Conservation (phyloP, 1,139 yeast genomes). For the Saccharomyces hybrid region DNA sequence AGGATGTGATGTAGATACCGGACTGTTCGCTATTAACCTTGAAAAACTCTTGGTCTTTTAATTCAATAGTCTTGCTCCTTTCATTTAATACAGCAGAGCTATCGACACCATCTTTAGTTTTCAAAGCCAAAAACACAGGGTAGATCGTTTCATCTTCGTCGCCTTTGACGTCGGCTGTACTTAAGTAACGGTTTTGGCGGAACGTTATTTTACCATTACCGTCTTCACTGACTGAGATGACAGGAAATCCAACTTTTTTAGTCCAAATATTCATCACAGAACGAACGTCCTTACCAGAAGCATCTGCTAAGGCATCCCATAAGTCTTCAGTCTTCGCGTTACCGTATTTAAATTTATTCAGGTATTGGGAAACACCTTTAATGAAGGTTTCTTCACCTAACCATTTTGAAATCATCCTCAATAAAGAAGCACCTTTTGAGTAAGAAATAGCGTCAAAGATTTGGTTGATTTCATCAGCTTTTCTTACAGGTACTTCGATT, state of each 20-base stretch:
- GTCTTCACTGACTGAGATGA: conserved; percentile 52
- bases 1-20: conserved; percentile 78
- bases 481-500: conserved; percentile 73
- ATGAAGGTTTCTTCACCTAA: conserved; percentile 70
- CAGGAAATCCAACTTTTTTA: conserved; percentile 73
- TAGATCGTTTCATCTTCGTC: conserved; percentile 62
- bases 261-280: conserved; percentile 79
- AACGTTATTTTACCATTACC: conserved; percentile 40
- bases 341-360: conserved; percentile 61
- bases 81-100: conserved; percentile 50
- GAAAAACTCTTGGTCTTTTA: conserved; percentile 44
- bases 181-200: conserved; percentile 66
- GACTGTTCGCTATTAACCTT: conserved; percentile 78
- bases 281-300: conserved; percentile 66
- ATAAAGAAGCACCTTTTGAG: conserved; percentile 71
- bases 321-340: conserved; percentile 76
- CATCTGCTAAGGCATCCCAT: conserved; percentile 70
- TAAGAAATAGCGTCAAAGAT: conserved; percentile 83
- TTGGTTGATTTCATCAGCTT: conserved; percentile 79
- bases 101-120: conserved; percentile 59
- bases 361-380: conserved; percentile 68
- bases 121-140: conserved; percentile 78
- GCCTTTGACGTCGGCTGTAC: conserved; percentile 68
- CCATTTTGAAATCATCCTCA: conserved; percentile 70
- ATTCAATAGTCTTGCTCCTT: conserved; percentile 45